phyloP scores from a whole-genome alignment of 2,329 filamentous ascomycete genomes.

The Paecilomyces fulvus region DNA sequence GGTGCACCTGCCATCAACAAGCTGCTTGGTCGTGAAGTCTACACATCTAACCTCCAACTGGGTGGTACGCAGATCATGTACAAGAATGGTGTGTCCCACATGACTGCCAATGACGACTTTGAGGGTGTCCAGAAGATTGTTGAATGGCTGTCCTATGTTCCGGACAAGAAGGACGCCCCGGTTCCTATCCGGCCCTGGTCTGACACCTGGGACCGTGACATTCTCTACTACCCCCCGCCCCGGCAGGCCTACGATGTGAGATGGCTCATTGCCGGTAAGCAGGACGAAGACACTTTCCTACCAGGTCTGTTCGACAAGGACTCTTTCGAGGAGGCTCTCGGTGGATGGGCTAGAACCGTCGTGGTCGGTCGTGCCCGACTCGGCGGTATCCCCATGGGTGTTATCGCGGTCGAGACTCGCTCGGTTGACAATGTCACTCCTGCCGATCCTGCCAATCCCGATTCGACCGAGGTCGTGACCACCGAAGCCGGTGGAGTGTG shows the following conservation, averaged over 20 bases:
- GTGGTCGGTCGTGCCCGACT: conserved; percentile 94
- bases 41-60: conserved; percentile 97
- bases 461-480: conserved; percentile 90
- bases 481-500: conserved; percentile 97
- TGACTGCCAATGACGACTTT: conserved; percentile 96
- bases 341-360: conserved; percentile 93
- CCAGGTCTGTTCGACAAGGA: conserved; percentile 91
- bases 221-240: conserved; percentile 69
- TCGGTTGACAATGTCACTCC: conserved; percentile 95
- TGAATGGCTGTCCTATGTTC: conserved; percentile 95
- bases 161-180: conserved; percentile 86
- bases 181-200: conserved; percentile 82
- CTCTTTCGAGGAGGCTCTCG: conserved; percentile 93
- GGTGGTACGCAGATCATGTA: conserved; percentile 99
- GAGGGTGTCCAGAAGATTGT: conserved; percentile 97
- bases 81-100: conserved; percentile 98
- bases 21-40: conserved; percentile 92
- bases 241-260: conserved; percentile 88
- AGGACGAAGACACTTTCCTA: conserved; percentile 75
- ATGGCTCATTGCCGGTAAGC: conserved; percentile 83
- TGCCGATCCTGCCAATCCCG: conserved; percentile 93
- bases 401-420: conserved; percentile 93
- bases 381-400: conserved; percentile 95
- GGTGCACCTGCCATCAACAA: conserved; percentile 98
- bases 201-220: conserved; percentile 88